Evolutionary conservation across 1,139 yeast genomes (phyloP), one percentile per base, ranked within the genome.

Genomic region (Kurtzmaniella quercitrusa): DNA sequence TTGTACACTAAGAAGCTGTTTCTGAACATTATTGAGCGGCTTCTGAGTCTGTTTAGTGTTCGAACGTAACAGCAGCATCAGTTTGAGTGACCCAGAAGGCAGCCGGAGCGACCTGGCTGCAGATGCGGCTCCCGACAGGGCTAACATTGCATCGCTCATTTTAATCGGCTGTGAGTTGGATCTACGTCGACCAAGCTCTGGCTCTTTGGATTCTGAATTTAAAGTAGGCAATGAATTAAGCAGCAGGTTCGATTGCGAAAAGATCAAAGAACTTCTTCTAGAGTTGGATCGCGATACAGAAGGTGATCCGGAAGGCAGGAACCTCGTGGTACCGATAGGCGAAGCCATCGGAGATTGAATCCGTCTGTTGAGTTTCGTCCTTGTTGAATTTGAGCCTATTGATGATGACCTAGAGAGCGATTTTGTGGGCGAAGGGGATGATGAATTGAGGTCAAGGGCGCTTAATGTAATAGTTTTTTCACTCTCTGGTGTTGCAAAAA

Each of bases 121-220:
- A 3, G 66, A 60, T 2, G 72, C 71, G 2, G 74, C 74, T 0
- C 67, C 69, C 1, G 66, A 56, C 11, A 68, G 52, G 2, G 69
- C 68, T 14, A 51, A 43, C 14, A 18, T n/a, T 3, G 21, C 33
- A 21, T 41, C 39, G 44, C 42, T 14, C 33, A 43, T 51, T 26
- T 50, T 53, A 23, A 55, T 53, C 20, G 75, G 75, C 44, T 68
- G 74, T 1, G 76, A 69, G 46, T 63, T 68, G 2, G 76, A 65
- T 42, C 76, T 57, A 26, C 65, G 59, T 18, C 74, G 60, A 2
- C 63, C 63, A 11, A 26, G 3, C 9, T 16, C 34, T 14, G 18
- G 18, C 18, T 14, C 34, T 14, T 16, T 16, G 9, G 18, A 14
- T 9, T 14, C 34, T 14, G 17, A 5, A 30, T 14, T 30, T 3